Percentiles rank a stretch among this genome's conserved stretches.
Conservation (phyloP, 1,284 basidiomycete genomes). For the Ustilago xerochloae region DNA sequence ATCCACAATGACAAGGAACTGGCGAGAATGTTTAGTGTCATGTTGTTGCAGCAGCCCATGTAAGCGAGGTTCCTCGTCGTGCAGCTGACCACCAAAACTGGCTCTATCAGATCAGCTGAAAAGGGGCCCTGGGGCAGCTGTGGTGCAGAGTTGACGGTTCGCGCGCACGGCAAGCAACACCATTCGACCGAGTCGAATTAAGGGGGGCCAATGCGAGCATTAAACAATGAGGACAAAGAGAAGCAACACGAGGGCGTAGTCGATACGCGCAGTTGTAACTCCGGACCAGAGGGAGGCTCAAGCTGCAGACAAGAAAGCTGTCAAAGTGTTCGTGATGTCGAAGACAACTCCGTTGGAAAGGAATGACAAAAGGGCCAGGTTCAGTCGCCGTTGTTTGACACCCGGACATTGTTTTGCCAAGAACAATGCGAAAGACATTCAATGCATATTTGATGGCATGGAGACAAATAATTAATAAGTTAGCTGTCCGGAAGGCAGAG, state of each 20-base stretch:
- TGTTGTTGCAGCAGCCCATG: background rate
- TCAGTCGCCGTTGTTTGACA: slow-evolving; percentile 8
- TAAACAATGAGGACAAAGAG: too few species aligned
- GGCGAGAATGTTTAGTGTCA: background rate
- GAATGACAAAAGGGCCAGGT: background rate
- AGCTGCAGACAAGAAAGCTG: background rate
- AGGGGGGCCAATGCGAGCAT: too few species aligned
- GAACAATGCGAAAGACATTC: background rate
- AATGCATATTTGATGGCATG: too few species aligned
- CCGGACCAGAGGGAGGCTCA: background rate
- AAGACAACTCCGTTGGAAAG: slow-evolving; percentile 8
- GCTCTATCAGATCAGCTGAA: too few species aligned
- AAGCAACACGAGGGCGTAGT: too few species aligned
- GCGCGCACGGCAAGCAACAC: too few species aligned
- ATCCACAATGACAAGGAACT: background rate
- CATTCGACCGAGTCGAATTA: too few species aligned
- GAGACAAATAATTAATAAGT: too few species aligned
- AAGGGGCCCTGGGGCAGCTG: too few species aligned
- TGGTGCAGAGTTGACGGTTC: too few species aligned
- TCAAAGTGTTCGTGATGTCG: background rate
- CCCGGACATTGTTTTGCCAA: slow-evolving; percentile 1
- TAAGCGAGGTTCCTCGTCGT: background rate
- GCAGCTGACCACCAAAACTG: background rate
- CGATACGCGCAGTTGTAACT: background rate
- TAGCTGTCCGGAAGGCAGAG: too few species aligned